Evolutionary conservation across 179 eudicot genomes (phyloP).

Genomic region (Camellia oleifera): DNA sequence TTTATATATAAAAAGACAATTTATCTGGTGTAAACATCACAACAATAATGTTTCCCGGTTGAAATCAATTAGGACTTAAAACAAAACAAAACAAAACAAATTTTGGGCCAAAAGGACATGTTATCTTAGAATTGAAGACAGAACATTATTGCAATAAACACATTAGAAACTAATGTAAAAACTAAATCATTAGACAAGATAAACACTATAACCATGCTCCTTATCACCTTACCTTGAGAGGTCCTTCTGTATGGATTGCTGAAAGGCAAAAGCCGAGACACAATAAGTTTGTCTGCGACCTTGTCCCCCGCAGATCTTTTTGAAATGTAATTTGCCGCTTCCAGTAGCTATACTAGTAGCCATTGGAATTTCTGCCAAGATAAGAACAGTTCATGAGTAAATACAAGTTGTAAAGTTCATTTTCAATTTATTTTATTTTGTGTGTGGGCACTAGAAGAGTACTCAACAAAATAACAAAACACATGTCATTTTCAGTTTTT

Average conservation of each 20-base stretch:
- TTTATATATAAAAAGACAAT: not conserved
- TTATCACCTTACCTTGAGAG: conserved; percentile 45
- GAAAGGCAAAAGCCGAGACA: conserved; percentile 37
- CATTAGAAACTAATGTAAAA: not conserved
- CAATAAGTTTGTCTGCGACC: conserved; percentile 30
- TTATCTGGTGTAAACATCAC: not conserved
- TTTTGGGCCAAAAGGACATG: not conserved
- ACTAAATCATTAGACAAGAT: not conserved
- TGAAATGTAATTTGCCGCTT: conserved; percentile 40
- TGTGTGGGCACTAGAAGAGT: too few species aligned
- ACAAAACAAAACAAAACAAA: not conserved
- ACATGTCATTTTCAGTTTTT: not conserved
- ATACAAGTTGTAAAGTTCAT: not conserved
- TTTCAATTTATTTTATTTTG: too few species aligned
- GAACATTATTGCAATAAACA: not conserved
- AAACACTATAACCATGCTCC: not conserved
- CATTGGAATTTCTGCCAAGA: conserved; percentile 36
- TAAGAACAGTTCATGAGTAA: not conserved
- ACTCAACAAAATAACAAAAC: not conserved
- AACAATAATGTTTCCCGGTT: not conserved
- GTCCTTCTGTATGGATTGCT: conserved; percentile 35
- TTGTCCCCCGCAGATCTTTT: conserved; percentile 35
- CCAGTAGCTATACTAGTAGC: conserved; percentile 54
- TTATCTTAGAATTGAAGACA: not conserved
- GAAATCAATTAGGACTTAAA: not conserved